These are phyloP conservation scores for Orbilia blumenaviensis DNA, from an alignment of 2,329 filamentous ascomycete genomes.

Conservation along the genomic window DNA sequence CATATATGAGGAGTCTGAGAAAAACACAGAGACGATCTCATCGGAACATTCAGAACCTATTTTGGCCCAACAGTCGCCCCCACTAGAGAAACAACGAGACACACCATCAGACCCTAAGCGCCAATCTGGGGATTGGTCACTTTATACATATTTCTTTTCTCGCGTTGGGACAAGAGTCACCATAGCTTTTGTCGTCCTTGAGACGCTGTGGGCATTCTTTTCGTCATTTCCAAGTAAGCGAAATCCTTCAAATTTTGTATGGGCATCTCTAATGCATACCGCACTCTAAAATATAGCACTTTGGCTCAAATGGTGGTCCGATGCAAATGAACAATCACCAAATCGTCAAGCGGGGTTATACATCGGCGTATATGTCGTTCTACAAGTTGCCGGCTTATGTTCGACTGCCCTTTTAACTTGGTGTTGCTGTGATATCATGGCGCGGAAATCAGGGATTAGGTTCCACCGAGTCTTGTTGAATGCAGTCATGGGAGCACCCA, in stretches of 20 bases:
- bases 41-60: slow-evolving; percentile 6
- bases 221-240: slow-evolving; percentile 59
- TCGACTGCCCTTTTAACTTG: slow-evolving; percentile 55
- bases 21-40: background rate
- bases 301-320: slow-evolving; percentile 62
- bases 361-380: slow-evolving; percentile 60
- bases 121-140: slow-evolving; percentile 59
- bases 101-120: slow-evolving; percentile 38
- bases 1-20: slow-evolving; percentile 11
- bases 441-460: slow-evolving; percentile 31
- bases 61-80: background rate
- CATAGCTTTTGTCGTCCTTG: slow-evolving; percentile 53
- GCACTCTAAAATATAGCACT: slow-evolving; percentile 57
- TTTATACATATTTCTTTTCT: slow-evolving; percentile 60
- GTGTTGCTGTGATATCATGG: slow-evolving; percentile 30
- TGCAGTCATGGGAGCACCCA: slow-evolving; percentile 58
- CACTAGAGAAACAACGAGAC: background rate
- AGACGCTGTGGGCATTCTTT: slow-evolving; percentile 54
- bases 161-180: slow-evolving; percentile 51
- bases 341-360: slow-evolving; percentile 61
- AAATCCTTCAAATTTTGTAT: background rate
- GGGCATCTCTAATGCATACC: slow-evolving; percentile 55
- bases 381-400: slow-evolving; percentile 62
- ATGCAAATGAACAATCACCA: slow-evolving; percentile 40
- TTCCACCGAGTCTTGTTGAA: slow-evolving; percentile 22